These are phyloP conservation scores for Colletotrichum lindemuthianum DNA, from an alignment of 2,329 filamentous ascomycete genomes.

Conservation along the genomic window DNA sequence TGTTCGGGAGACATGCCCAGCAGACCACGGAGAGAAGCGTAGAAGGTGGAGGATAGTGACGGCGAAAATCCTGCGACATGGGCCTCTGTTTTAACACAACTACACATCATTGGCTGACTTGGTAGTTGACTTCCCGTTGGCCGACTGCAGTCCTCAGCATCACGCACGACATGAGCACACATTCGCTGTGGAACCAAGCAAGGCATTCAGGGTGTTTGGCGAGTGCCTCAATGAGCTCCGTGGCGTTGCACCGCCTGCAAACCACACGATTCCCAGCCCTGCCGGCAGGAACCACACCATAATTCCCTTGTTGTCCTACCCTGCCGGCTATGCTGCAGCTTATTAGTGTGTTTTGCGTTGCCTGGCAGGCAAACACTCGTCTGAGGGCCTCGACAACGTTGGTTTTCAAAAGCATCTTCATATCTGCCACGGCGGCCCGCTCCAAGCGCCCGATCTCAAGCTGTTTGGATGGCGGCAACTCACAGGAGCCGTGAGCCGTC, in stretches of 20 bases:
- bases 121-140: not conserved
- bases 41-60: no score
- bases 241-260: not conserved
- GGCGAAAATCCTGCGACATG: constrained; percentile 3
- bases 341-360: constrained; percentile 3
- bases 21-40: no score
- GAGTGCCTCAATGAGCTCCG: not conserved
- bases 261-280: constrained; percentile 11
- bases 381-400: not conserved
- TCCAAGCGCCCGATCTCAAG: constrained; percentile 7
- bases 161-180: not conserved
- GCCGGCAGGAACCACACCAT: not conserved
- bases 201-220: not conserved
- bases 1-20: no score
- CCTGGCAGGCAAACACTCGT: constrained; percentile 6
- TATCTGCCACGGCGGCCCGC: not conserved
- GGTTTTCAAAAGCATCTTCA: not conserved
- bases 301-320: no score
- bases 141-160: not conserved
- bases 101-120: not conserved
- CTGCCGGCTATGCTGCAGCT: not conserved
- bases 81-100: constrained; percentile 1
- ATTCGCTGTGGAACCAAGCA: not conserved
- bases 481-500: not conserved
- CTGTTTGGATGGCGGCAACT: constrained; percentile 4